Base-by-base conservation (phyloP, 2,329 filamentous ascomycete genomes). In the Fusarium dimerum region DNA sequence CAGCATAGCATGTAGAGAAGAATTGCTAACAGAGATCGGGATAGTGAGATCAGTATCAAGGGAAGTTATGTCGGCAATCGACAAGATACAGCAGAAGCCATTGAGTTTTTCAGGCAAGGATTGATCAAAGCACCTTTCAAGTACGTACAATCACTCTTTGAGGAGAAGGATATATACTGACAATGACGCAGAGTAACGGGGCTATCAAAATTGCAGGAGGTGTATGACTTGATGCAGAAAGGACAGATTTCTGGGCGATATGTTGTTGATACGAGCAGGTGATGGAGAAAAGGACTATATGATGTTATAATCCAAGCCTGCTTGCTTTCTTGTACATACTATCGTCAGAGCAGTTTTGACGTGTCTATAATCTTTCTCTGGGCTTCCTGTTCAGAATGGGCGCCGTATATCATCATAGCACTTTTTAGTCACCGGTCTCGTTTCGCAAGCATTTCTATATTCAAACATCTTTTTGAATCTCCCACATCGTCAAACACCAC, bases 51-150 rank as follows among this genome's bases (percentile, higher is more conserved):
- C 76, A 86, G 75, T 61, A 96, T 96, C 78, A 89, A 89, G 76
- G 91, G 91, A 50, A 90, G 85, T 61, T 96, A 96, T 67, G 92
- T 96, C 55, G 92, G 92, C 47, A 96, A 95, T 77, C 82, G 92
- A 60, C 85, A 88, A 70, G 92, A 96, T 69, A 87, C 85, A 1
- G 83, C 85, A 46, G 92, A 96, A 76, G 92, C 92, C 1, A 79
- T 96, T 55, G 91, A 96, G 57, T 96, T 96, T 76, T 96, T 85
- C 77, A 76, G 81, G 51, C 81, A 88, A 17, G 92, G 92, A 13
- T 74, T 92, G 51, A 91, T 96, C 79, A 87, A 92, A 71, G 84
- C 85, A 6, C 92, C 92, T 2, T 92, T 81, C 82, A 93, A 96
- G 61, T 60, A 34, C 36, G 56, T 29, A 1, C 9, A 5, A 3